phyloP scores from a whole-genome alignment of 345 rosid species.

The Eucalyptus virginea region DNA sequence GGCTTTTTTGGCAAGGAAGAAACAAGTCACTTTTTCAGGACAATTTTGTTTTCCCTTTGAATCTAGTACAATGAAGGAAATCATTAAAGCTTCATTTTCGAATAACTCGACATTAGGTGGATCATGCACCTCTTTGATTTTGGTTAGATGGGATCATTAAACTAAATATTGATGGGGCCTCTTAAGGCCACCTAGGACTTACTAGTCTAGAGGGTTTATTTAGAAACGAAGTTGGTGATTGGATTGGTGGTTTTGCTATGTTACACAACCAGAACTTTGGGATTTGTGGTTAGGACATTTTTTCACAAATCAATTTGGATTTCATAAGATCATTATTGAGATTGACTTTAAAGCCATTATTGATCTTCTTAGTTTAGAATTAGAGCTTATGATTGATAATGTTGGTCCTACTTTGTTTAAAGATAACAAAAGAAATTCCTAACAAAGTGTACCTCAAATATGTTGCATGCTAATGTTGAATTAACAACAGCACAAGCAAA shows the following conservation, averaged over 20 bases:
- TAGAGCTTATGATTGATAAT: neutral
- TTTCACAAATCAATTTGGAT: neutral
- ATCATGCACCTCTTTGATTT: neutral
- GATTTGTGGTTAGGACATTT: neutral
- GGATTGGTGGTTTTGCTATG: neutral
- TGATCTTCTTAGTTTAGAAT: neutral
- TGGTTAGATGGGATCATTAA: neutral
- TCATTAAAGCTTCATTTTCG: neutral
- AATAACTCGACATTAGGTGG: neutral
- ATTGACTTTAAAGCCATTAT: neutral
- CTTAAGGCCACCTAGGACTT: too few species aligned
- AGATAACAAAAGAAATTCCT: too few species aligned
- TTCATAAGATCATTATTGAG: neutral
- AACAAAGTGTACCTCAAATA: too few species aligned
- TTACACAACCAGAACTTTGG: neutral
- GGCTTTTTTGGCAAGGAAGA: neutral
- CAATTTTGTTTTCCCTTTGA: too few species aligned
- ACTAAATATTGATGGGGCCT: neutral
- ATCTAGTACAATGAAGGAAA: neutral
- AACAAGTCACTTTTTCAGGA: neutral
- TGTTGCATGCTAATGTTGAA: too few species aligned
- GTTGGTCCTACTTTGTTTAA: neutral
- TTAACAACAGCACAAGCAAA: too few species aligned
- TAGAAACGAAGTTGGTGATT: neutral
- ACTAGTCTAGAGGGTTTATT: neutral